Evolutionary conservation across 345 rosid species (phyloP).

Genomic region (Lepidium didymum): DNA sequence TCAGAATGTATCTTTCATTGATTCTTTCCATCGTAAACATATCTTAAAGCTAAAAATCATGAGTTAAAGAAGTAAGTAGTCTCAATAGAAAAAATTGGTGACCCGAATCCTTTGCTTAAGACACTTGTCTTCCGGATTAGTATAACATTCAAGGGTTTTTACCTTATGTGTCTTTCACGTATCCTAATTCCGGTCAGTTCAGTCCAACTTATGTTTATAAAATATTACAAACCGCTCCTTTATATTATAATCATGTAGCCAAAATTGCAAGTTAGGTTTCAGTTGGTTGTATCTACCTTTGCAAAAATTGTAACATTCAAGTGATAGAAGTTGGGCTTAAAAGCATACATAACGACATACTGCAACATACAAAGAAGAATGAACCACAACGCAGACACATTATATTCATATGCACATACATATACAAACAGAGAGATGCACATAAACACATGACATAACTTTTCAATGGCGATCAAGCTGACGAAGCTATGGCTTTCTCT

Average conservation of each 20-base stretch:
- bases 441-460: background rate
- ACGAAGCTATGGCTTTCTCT: conserved; percentile 8
- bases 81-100: too few relatives aligned
- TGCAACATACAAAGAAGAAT: conserved; percentile 2
- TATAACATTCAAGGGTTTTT: background rate
- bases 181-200: background rate
- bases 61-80: too few relatives aligned
- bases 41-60: too few relatives aligned
- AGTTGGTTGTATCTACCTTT: conserved; percentile 29
- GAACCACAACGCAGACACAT: background rate
- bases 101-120: too few relatives aligned
- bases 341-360: conserved; percentile 21
- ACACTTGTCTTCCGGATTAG: too few relatives aligned
- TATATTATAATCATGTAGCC: background rate
- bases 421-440: background rate
- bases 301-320: conserved; percentile 12
- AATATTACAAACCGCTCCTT: background rate
- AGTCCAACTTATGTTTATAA: background rate
- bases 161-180: background rate
- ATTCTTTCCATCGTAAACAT: background rate
- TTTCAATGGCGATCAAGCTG: conserved; percentile 23
- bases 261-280: conserved; percentile 13
- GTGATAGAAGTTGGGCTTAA: conserved; percentile 10
- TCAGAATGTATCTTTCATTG: background rate
- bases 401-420: conserved; percentile 6